Evolutionary conservation across 176 grass and related monocot species (phyloP), one percentile per base, ranked within the genome.

Genomic region (Bonia amplexicaulis): DNA sequence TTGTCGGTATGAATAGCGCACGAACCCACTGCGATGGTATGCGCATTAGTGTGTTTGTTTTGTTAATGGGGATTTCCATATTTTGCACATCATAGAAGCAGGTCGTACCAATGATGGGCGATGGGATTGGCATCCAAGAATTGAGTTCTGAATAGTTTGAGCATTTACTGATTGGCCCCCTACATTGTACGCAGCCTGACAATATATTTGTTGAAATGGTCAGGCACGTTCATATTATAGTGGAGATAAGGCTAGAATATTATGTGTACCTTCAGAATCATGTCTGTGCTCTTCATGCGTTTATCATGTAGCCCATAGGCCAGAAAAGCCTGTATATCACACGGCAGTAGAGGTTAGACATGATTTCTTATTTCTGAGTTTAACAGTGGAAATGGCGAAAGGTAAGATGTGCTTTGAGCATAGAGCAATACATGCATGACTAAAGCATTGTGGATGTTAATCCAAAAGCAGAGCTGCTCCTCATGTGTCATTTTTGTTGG

Each of bases 91-190:
- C 2, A 1, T 57, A 82, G 35, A 82, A 58, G 66, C 52, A 71
- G 3, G 9, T 64, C 73, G 70, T 96, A 99, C 97, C 90, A 96
- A 81, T 62, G 92, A 89, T 78, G 97, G 93, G 66, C 97, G 92
- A 86, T 94, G 91, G 31, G 90, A 89, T 78, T 94, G 93, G 4
- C 97, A 99, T 80, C 97, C 91, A 31, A 99, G 90, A 86, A 99
- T 99, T 35, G 90, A 92, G 82, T 86, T 90, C 73, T 91, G 93
- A 87, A 99, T 99, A 27, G 51, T 87, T 74, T 90, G 87, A 16
- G 97, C 92, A 86, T 96, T 96, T 74, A 99, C 86, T 22, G 97
- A 99, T 84, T 96, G 88, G 4, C 97, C 97, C 17, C 97, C 93
- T 7, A 99, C 86, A 29, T 96, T 90, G 71, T 99, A 99, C 4